Percentiles rank a stretch among this genome's conserved stretches.
Conservation (phyloP, 495 filamentous ascomycete genomes). For the Oidiodendron maius region DNA sequence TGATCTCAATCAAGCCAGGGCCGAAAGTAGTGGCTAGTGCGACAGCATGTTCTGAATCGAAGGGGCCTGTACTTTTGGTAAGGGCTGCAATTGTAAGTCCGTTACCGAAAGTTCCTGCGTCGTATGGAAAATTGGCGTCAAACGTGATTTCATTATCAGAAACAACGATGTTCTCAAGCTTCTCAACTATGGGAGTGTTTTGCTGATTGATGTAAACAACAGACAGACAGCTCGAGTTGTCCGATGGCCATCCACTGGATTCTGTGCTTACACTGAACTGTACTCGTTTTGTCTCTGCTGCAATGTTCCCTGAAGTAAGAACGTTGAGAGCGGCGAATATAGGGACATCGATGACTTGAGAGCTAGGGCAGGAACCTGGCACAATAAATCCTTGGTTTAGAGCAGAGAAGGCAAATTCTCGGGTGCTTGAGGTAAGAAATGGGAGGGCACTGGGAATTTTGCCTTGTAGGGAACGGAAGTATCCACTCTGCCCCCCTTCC, state of each 20-base stretch:
- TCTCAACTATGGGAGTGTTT: slow-evolving; percentile 48
- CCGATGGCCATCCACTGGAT: slow-evolving; percentile 22
- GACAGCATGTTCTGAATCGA: slow-evolving; percentile 40
- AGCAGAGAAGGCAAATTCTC: slow-evolving; percentile 54
- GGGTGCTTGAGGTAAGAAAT: slow-evolving; percentile 54
- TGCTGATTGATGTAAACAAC: slow-evolving; percentile 56
- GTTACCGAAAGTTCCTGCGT: slow-evolving; percentile 37
- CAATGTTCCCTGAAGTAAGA: slow-evolving; percentile 20
- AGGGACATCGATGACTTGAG: slow-evolving; percentile 41
- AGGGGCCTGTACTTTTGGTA: slow-evolving; percentile 35
- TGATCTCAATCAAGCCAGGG: slow-evolving; percentile 54
- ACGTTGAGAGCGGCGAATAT: slow-evolving; percentile 45
- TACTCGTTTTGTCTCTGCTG: slow-evolving; percentile 9
- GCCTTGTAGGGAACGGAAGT: slow-evolving; percentile 49
- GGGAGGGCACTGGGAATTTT: slow-evolving; percentile 55
- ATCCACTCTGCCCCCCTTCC: slow-evolving; percentile 65
- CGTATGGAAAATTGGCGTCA: slow-evolving; percentile 45
- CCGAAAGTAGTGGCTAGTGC: slow-evolving; percentile 46
- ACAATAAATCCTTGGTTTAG: slow-evolving; percentile 57
- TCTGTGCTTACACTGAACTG: too few species aligned
- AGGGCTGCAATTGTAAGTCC: slow-evolving; percentile 55
- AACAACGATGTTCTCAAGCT: slow-evolving; percentile 33
- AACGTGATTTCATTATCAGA: slow-evolving; percentile 32
- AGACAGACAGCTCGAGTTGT: slow-evolving; percentile 33
- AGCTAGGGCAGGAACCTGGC: slow-evolving; percentile 51